Conservation (phyloP, 441 rosid genomes). For the Populus hybrid region DNA sequence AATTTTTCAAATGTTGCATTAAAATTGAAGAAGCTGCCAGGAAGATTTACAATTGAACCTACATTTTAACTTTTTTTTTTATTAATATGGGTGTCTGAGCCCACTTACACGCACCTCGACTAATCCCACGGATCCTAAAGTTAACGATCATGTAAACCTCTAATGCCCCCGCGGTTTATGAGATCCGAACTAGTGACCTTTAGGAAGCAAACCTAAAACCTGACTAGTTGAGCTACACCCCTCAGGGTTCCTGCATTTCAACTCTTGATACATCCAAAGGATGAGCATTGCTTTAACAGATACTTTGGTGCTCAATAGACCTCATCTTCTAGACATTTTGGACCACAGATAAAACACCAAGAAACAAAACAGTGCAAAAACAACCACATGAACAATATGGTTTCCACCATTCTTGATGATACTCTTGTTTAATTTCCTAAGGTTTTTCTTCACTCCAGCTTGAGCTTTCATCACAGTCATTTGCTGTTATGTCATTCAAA, state of each 20-base stretch:
- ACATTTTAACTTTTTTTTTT: background rate
- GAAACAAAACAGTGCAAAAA: conserved; percentile 67
- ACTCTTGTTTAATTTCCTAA: conserved; percentile 76
- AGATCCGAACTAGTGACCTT: too few relatives aligned
- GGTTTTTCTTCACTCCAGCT: conserved; percentile 92
- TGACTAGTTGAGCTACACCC: too few relatives aligned
- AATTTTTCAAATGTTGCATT: background rate
- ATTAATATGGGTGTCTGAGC: too few relatives aligned
- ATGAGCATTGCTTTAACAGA: background rate
- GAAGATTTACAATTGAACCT: conserved; percentile 4
- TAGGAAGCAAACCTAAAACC: too few relatives aligned
- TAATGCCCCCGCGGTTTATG: too few relatives aligned
- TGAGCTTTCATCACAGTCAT: conserved; percentile 81
- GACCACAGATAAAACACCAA: conserved; percentile 70
- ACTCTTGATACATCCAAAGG: background rate
- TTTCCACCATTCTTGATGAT: conserved; percentile 68
- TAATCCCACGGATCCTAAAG: too few relatives aligned
- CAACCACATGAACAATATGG: conserved; percentile 69
- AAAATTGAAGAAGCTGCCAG: background rate
- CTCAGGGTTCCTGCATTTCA: background rate
- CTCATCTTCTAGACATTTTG: conserved; percentile 69
- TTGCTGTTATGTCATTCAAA: conserved; percentile 55
- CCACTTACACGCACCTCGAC: too few relatives aligned
- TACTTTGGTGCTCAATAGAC: background rate
- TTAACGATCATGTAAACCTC: too few relatives aligned